Evolutionary conservation across 192 early-diverging fungal genomes (phyloP).

Genomic region (Umbelopsis sp.): DNA sequence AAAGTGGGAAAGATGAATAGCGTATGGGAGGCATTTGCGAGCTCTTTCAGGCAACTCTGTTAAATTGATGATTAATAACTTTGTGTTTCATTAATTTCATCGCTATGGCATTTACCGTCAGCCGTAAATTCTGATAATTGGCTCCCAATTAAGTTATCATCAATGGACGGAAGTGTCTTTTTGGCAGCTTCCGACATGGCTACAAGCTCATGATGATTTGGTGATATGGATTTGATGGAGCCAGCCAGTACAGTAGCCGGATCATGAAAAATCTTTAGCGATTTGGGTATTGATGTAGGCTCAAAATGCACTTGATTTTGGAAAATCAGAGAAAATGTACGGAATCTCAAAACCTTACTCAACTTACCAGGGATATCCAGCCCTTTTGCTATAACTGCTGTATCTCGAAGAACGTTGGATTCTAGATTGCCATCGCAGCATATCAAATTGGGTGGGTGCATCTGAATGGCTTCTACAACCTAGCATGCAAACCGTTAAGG

Average conservation of each 20-base stretch:
- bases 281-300: constrained; percentile 90
- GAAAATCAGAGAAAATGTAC: constrained; percentile 15
- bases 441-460: constrained; percentile 52
- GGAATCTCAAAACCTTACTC: background rate
- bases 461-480: constrained; percentile 37
- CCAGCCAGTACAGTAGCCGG: constrained; percentile 40
- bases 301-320: constrained; percentile 65
- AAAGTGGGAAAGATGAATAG: constrained; percentile 46
- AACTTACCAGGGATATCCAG: constrained; percentile 49
- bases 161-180: constrained; percentile 30
- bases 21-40: constrained; percentile 24
- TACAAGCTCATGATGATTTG: constrained; percentile 73
- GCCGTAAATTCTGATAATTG: constrained; percentile 21
- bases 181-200: constrained; percentile 52
- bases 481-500: constrained; percentile 13
- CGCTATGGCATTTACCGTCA: constrained; percentile 3
- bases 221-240: constrained; percentile 61
- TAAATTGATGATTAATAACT: background rate
- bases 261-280: constrained; percentile 52
- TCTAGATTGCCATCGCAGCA: constrained; percentile 80
- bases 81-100: background rate
- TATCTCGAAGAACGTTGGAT: constrained; percentile 42
- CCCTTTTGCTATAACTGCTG: constrained; percentile 43
- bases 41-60: constrained; percentile 22
- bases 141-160: constrained; percentile 25